These are phyloP conservation scores for Hapsidospora chrysogenum DNA, from an alignment of 495 filamentous ascomycete genomes.

Conservation along the genomic window DNA sequence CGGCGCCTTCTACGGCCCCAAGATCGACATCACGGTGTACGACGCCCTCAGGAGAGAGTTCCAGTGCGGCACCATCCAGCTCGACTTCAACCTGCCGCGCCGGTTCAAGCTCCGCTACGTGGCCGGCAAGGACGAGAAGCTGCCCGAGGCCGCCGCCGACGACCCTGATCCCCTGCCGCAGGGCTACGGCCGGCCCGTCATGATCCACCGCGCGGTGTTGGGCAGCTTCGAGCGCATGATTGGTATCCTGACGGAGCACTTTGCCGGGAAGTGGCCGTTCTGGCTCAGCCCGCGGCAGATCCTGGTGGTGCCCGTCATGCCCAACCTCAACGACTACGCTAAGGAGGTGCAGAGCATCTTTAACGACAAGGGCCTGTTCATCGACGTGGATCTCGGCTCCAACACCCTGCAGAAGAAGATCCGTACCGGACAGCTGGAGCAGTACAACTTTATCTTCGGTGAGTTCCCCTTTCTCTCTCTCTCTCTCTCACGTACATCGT, in stretches of 20 bases:
- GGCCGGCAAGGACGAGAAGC: constrained; percentile 8
- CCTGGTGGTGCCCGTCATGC: constrained; percentile 82
- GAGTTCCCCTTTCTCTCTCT: constrained; percentile 9
- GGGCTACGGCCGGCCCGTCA: constrained; percentile 81
- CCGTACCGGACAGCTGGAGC: constrained; percentile 63
- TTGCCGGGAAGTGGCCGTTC: constrained; percentile 95
- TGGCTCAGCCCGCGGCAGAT: constrained; percentile 92
- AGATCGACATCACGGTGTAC: constrained; percentile 81
- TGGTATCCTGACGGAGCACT: constrained; percentile 86
- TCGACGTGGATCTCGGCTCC: constrained; percentile 72
- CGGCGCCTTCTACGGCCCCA: constrained; percentile 91
- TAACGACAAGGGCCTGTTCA: constrained; percentile 45
- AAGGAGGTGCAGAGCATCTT: constrained; percentile 41
- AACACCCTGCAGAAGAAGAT: constrained; percentile 98
- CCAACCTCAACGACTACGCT: constrained; percentile 66
- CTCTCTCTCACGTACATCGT: neutral
- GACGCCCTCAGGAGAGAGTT: constrained; percentile 48
- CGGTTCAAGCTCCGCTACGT: constrained; percentile 26
- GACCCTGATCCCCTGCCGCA: constrained; percentile 25
- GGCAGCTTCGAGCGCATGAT: constrained; percentile 92
- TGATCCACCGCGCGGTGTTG: constrained; percentile 91
- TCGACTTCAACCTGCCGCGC: constrained; percentile 86
- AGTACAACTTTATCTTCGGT: constrained; percentile 89
- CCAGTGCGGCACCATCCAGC: constrained; percentile 93
- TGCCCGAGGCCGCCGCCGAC: constrained; percentile 13